These are phyloP conservation scores for Thymus mandschuricus DNA, from an alignment of 257 asterid species.

Conservation along the genomic window DNA sequence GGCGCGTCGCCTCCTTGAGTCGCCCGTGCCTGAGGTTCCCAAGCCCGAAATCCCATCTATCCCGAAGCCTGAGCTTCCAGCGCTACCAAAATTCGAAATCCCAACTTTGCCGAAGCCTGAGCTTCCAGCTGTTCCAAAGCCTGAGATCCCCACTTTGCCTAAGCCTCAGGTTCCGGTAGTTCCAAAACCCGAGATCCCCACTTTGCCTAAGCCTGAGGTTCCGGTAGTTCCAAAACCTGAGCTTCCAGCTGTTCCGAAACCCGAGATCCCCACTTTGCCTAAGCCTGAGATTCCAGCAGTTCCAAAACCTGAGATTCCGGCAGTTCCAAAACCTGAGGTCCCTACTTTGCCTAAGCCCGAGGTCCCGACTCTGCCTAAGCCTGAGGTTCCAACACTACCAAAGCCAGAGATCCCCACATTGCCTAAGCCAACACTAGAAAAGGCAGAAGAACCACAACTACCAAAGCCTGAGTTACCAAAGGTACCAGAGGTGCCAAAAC, in stretches of 20 bases:
- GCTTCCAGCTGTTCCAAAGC: slow-evolving; percentile 24
- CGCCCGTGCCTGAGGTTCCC: slow-evolving; percentile 33
- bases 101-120: slow-evolving; percentile 4
- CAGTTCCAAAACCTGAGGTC: background rate
- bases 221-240: background rate
- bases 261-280: slow-evolving; percentile 1
- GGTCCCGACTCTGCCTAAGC: slow-evolving; percentile 17
- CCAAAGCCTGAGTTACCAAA: slow-evolving; percentile 17
- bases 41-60: slow-evolving; percentile 8
- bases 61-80: background rate
- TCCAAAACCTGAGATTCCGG: background rate
- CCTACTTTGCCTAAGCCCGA: slow-evolving; percentile 26
- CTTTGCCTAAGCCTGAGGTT: background rate
- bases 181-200: background rate
- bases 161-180: slow-evolving; percentile 24
- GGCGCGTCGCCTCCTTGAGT: slow-evolving; percentile 28
- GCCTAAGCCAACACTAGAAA: slow-evolving; percentile 26
- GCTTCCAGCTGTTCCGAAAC: slow-evolving; percentile 22
- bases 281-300: background rate
- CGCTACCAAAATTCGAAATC: background rate
- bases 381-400: slow-evolving; percentile 27
- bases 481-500: slow-evolving; percentile 5
- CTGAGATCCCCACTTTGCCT: slow-evolving; percentile 8
- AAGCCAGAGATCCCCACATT: slow-evolving; percentile 31
- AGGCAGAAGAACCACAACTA: slow-evolving; percentile 27